Evolutionary conservation across 2,329 filamentous ascomycete genomes (phyloP).

Genomic region (Chaetomiaceae sp.): DNA sequence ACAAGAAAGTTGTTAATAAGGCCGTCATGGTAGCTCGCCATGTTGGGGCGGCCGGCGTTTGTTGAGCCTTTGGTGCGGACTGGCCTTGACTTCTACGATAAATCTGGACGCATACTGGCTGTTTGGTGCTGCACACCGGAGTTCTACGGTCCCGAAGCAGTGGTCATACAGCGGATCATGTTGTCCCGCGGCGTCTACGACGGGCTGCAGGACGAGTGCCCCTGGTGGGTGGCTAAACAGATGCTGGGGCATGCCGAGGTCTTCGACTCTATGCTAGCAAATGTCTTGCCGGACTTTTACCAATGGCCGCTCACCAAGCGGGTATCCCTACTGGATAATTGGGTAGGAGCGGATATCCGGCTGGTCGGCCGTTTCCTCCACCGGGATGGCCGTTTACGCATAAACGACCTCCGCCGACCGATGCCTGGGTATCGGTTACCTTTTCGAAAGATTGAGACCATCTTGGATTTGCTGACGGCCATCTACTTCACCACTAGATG

Average conservation of each 20-base stretch:
- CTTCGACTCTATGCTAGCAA: not conserved
- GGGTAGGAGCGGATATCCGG: no score
- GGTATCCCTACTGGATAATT: not conserved
- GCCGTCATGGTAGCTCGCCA: not conserved
- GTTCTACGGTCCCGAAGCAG: not conserved
- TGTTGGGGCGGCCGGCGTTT: not conserved
- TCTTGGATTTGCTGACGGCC: no score
- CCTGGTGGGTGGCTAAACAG: no score
- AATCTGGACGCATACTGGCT: no score
- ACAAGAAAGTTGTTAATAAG: no score
- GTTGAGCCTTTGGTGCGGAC: not conserved
- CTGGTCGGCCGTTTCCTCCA: not conserved
- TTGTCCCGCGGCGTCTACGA: not conserved
- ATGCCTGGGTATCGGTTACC: no score
- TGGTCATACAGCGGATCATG: not conserved
- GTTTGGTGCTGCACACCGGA: no score
- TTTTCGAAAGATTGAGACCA: no score
- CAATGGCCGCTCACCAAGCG: not conserved
- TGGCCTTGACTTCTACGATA: not conserved
- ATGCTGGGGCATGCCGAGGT: not conserved
- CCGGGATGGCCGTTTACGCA: not conserved
- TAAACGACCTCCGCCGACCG: not conserved
- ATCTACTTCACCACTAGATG: no score
- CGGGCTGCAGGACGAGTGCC: not conserved
- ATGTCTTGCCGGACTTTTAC: conserved; percentile 2